Evolutionary conservation across 2,329 filamentous ascomycete species (phyloP), one percentile per base, ranked within the genome.

Genomic region (Colletotrichum lini): DNA sequence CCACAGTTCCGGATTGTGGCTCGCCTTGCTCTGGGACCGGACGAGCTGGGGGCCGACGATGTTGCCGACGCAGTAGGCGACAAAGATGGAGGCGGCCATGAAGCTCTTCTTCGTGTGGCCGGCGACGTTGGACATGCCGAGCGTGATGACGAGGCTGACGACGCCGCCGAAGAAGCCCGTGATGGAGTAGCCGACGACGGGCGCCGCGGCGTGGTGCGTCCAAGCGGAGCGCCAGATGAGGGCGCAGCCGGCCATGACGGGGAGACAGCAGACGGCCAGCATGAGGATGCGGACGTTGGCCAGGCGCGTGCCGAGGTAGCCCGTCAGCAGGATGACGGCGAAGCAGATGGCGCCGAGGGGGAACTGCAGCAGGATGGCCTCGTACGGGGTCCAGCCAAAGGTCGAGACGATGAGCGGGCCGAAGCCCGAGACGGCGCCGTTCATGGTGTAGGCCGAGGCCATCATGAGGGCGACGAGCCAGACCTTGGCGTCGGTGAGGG

Each of bases 31-130:
- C 79, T 92, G 83, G n/a, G 87, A 90, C 75, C 88, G 89, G 50
- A 94, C 88, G 49, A 94, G 83, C 80, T 93, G 91, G 4, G 93
- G 93, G 0, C 92, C 92, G 30, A 94, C 89, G 61, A 95, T 94
- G 75, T 94, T 94, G 1, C 92, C 87, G 3, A 94, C 90, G 66
- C 91, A 93, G 77, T 94, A 94, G 0, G 91, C 92, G 0, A 93
- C 91, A 73, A 94, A 95, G 1, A 93, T 91, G 0, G 90, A 90
- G 0, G 91, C 90, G 0, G 92, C 91, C 86, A 93, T 94, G 76
- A 92, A 91, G 73, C 90, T 92, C 84, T 94, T 94, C 82, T 95
- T 95, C 0, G 92, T 94, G 30, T 92, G 88, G 0, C 93, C 93
- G 0, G 92, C 92, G 0, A 94, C 91, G 74, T 95, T 95, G 13